phyloP scores from a whole-genome alignment of 768 basidiomycete species.

The Boletus subcaerulescens region DNA sequence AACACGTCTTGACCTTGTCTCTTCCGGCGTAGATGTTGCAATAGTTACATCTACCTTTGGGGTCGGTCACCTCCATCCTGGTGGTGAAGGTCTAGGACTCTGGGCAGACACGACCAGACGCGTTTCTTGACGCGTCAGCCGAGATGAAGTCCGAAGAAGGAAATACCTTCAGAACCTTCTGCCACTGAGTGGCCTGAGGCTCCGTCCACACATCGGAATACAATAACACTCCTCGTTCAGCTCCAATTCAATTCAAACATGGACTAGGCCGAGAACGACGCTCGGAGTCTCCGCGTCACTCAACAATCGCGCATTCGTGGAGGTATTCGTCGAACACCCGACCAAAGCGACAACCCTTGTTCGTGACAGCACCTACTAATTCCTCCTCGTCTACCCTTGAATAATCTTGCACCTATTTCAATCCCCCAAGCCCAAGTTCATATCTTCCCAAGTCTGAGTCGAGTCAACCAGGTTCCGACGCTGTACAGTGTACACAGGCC shows the following conservation, averaged over 20 bases:
- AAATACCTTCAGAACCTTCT: conserved; percentile 7
- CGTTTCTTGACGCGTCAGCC: too few species aligned
- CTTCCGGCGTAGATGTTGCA: conserved; percentile 21
- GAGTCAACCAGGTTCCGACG: conserved; percentile 31
- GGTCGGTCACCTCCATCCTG: conserved; percentile 6
- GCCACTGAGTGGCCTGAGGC: too few species aligned
- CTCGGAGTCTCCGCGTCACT: conserved; percentile 62
- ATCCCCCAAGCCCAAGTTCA: conserved; percentile 69
- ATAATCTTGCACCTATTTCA: conserved; percentile 79
- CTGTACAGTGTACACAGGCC: conserved; percentile 46
- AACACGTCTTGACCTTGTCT: conserved; percentile 24
- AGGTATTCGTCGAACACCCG: conserved; percentile 29
- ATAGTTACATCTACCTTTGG: conserved; percentile 25
- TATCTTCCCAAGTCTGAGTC: conserved; percentile 59
- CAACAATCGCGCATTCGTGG: conserved; percentile 47
- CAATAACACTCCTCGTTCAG: conserved; percentile 38
- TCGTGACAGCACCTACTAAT: conserved; percentile 44
- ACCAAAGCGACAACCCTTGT: conserved; percentile 29
- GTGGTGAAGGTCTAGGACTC: too few species aligned
- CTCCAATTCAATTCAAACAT: conserved; percentile 44
- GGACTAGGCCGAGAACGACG: conserved; percentile 85
- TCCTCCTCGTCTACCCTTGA: conserved; percentile 67
- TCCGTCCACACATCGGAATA: conserved; percentile 70
- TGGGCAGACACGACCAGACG: too few species aligned
- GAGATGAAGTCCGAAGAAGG: too few species aligned